Evolutionary conservation across 441 rosid genomes (phyloP).

Genomic region (Rhodomyrtus psidioides): DNA sequence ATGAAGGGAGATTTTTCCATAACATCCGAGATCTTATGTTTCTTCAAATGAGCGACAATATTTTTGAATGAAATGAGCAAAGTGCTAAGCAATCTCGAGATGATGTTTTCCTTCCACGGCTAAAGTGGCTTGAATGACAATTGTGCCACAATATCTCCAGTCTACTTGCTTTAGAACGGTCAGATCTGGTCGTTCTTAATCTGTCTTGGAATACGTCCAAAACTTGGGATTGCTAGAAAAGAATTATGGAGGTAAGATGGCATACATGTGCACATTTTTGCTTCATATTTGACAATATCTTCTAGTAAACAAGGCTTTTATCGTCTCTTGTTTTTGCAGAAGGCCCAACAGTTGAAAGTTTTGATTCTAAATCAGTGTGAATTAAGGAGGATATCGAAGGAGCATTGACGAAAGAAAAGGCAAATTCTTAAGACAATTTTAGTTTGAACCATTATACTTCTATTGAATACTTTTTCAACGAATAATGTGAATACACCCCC

Average conservation of each 20-base stretch:
- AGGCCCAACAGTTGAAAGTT: no score
- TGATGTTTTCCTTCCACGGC: background rate
- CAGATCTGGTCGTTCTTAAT: background rate
- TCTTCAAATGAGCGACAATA: no score
- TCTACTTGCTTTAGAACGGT: background rate
- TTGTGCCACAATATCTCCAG: background rate
- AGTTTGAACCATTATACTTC: background rate
- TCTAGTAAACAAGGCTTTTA: background rate
- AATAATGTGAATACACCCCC: background rate
- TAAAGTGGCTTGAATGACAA: background rate
- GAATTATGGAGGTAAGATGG: background rate
- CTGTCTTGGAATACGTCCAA: background rate
- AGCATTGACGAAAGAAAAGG: fast-evolving
- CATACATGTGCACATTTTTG: background rate
- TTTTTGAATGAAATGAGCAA: background rate
- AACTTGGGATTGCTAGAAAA: background rate
- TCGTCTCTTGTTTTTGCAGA: background rate
- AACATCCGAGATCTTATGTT: background rate
- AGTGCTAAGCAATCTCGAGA: background rate
- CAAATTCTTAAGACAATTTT: background rate
- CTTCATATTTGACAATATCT: background rate
- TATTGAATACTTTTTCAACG: background rate
- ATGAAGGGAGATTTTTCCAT: background rate
- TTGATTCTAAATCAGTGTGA: background rate
- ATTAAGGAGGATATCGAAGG: background rate